Evolutionary conservation across 148 eudicot genomes (phyloP).

Genomic region (Heliosperma pusillum): DNA sequence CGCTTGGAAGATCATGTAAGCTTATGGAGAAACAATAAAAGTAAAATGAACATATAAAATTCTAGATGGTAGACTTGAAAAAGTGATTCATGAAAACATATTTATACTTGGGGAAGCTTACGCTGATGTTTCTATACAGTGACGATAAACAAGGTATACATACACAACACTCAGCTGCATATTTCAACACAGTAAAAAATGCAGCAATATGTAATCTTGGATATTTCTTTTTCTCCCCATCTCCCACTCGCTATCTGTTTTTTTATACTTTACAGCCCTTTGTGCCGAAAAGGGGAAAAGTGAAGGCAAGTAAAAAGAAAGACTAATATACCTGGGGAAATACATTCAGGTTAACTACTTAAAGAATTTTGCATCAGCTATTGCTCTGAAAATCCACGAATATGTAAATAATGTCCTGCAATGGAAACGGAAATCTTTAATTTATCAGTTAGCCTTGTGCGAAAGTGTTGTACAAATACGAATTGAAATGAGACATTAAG

Average conservation of each 20-base stretch:
- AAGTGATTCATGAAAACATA: slow-evolving; percentile 5
- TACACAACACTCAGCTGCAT: slow-evolving; percentile 27
- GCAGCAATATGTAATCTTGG: slow-evolving; percentile 21
- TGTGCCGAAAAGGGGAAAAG: slow-evolving; percentile 4
- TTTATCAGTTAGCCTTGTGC: not conserved
- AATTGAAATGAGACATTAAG: not conserved
- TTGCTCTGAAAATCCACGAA: slow-evolving; percentile 22
- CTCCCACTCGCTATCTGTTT: slow-evolving; percentile 23
- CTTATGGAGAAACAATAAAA: too few species aligned
- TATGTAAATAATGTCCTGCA: slow-evolving; percentile 19
- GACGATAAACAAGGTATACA: slow-evolving; percentile 26
- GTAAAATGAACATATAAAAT: too few species aligned
- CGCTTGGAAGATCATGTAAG: too few species aligned
- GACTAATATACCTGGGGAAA: slow-evolving; percentile 25
- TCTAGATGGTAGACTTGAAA: not conserved
- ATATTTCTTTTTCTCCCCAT: not conserved
- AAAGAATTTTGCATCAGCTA: slow-evolving; percentile 30
- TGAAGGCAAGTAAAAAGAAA: slow-evolving; percentile 5
- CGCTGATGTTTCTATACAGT: slow-evolving; percentile 33
- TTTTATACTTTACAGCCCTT: slow-evolving; percentile 38
- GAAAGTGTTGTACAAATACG: not conserved
- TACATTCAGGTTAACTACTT: slow-evolving; percentile 28
- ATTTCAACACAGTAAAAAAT: slow-evolving; percentile 16
- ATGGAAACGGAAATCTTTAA: slow-evolving; percentile 1
- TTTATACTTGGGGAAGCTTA: slow-evolving; percentile 21